These are phyloP conservation scores for Toxicodendron radicans DNA, from an alignment of 345 rosid species.

Conservation along the genomic window DNA sequence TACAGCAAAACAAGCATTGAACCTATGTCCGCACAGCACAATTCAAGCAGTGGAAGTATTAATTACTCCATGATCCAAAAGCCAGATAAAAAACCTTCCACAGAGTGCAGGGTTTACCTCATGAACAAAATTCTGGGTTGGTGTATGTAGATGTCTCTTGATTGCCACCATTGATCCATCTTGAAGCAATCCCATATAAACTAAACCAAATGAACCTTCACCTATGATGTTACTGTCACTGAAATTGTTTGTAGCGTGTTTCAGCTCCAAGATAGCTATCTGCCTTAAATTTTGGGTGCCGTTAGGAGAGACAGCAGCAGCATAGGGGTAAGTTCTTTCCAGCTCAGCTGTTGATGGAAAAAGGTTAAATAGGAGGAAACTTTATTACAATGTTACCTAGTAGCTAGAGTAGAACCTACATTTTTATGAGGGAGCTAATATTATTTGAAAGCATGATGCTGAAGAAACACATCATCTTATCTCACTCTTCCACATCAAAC, in stretches of 20 bases:
- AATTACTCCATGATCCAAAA: not conserved
- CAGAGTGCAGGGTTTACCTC: conserved; percentile 30
- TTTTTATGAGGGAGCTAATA: not conserved
- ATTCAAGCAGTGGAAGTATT: not conserved
- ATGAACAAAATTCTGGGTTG: conserved; percentile 21
- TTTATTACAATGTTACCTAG: not conserved
- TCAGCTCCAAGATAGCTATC: conserved; percentile 34
- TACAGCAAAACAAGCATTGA: not conserved
- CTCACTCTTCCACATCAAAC: not conserved
- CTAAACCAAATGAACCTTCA: conserved; percentile 44
- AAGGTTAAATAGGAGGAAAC: not conserved
- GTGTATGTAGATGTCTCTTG: conserved; percentile 36
- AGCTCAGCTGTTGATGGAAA: conserved; percentile 30
- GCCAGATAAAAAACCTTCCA: not conserved
- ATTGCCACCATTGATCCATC: conserved; percentile 50
- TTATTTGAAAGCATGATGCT: not conserved
- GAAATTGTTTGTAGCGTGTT: conserved; percentile 45
- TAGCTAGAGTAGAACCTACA: not conserved
- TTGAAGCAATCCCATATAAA: conserved; percentile 45
- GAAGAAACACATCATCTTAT: not conserved
- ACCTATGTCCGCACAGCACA: not conserved
- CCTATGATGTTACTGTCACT: conserved; percentile 45
- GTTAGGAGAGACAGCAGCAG: conserved; percentile 23
- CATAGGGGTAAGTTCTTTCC: conserved; percentile 28
- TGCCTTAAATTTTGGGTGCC: conserved; percentile 25